Evolutionary conservation across 148 eudicot genomes (phyloP).

Genomic region (Dysphania ambrosioides): DNA sequence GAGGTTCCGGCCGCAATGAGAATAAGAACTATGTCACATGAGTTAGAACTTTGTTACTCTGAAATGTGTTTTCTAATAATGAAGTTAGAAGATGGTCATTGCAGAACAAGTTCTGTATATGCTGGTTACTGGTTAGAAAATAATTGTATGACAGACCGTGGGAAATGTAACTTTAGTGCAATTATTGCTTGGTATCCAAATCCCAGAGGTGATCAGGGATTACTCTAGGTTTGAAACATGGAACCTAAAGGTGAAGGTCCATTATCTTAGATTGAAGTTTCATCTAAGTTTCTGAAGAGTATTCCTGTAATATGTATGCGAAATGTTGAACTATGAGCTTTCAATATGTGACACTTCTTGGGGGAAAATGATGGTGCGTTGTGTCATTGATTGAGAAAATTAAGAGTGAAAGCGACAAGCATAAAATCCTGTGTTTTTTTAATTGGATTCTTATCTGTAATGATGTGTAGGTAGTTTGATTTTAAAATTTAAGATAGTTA

Average conservation of each 20-base stretch:
- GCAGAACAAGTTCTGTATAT: no score
- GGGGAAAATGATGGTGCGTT: slow-evolving; percentile 2
- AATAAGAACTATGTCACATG: no score
- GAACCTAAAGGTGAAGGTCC: not conserved
- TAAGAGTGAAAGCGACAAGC: not conserved
- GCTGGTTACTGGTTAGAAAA: no score
- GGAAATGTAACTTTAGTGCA: no score
- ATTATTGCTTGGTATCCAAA: not conserved
- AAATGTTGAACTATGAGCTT: not conserved
- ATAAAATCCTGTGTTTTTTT: not conserved
- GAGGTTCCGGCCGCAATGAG: no score
- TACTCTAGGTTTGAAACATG: not conserved
- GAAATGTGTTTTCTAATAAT: no score
- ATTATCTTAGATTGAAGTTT: not conserved
- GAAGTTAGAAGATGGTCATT: no score
- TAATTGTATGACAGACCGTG: no score
- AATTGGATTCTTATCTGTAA: not conserved
- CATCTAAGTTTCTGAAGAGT: not conserved
- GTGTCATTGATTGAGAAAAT: not conserved
- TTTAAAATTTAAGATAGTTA: not conserved
- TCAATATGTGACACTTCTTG: not conserved
- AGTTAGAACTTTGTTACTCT: no score
- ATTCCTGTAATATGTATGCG: not conserved
- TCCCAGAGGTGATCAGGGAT: not conserved
- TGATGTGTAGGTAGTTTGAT: not conserved